Conservation (phyloP, 805 yeast genomes). For the Ogataea siamensis region DNA sequence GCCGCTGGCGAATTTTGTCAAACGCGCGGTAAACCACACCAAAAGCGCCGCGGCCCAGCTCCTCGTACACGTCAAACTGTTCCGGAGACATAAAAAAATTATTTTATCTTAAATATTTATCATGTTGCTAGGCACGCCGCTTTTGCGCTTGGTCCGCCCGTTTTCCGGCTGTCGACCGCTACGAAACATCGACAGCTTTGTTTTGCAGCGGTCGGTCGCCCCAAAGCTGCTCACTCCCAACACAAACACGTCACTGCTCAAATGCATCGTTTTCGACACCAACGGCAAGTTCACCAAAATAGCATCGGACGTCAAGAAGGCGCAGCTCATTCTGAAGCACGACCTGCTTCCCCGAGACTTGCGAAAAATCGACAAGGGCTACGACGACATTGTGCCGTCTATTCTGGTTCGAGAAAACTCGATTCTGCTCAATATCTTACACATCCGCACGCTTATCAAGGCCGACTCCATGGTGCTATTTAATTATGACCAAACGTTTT, state of each 20-base stretch:
- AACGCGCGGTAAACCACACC: constrained; percentile 71
- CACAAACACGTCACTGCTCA: constrained; percentile 20
- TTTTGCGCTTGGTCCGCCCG: background rate
- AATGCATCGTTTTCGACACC: constrained; percentile 50
- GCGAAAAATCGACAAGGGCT: constrained; percentile 47
- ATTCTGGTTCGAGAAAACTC: constrained; percentile 46
- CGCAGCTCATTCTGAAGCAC: constrained; percentile 43
- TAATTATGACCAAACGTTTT: constrained; percentile 43
- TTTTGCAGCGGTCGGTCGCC: constrained; percentile 27
- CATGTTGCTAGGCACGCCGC: background rate
- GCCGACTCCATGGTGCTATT: constrained; percentile 53
- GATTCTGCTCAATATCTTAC: constrained; percentile 46
- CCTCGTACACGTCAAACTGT: constrained; percentile 47
- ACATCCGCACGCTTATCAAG: constrained; percentile 51
- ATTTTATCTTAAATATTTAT: background rate
- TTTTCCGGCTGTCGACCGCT: constrained; percentile 3
- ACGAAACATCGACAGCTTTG: constrained; percentile 21
- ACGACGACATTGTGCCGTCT: constrained; percentile 56
- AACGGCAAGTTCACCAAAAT: constrained; percentile 44
- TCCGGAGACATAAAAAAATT: constrained; percentile 30
- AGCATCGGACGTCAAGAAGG: constrained; percentile 44
- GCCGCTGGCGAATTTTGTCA: constrained; percentile 40
- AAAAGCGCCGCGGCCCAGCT: constrained; percentile 76
- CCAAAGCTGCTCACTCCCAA: constrained; percentile 20
- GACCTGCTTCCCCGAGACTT: constrained; percentile 52